Base-by-base conservation (phyloP, 2,329 filamentous ascomycete genomes). In the Colletotrichum musicola region DNA sequence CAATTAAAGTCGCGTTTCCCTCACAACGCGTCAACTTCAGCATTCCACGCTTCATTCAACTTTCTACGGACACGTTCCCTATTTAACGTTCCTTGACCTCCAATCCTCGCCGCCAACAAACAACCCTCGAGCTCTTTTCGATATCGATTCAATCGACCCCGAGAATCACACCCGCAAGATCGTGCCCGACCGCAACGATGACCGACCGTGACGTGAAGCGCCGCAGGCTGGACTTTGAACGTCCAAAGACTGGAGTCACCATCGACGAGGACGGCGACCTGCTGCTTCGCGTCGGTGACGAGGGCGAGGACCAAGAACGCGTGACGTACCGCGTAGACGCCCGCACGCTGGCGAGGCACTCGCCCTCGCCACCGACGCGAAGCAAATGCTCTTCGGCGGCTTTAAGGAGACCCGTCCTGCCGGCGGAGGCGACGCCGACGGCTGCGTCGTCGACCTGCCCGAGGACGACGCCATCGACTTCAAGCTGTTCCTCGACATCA, bases 351-450 rank as follows among this genome's bases (percentile, higher is more conserved):
- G 71, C 72, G 1, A 71, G 76, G 1, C 71, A 71, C 5, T 77
- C 75, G 2, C 70, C 72, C 0, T n/a, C n/a, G n/a, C n/a, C n/a
- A n/a, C n/a, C n/a, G n/a, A n/a, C n/a, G n/a, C n/a, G n/a, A 75
- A 73, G 20, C 60, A 63, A 1, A 76, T 78, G 76, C 71, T 78
- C 0, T 74, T 71, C 49, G 73, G 74, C 6, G 57, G 68, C 4
- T 77, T 77, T 30, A 51, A 60, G 10, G 74, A 77, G 54, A 70
- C 73, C 40, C 71, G 65, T 27, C 64, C 62, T 2, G 16, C 35
- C 1, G 54, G 54, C 6, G 68, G 46, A 1, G 20, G 5, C 12
- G 35, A 59, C 13, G 66, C 35, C 1, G 20, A 14, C 6, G 22
- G 59, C 16, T 64, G 62, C 55, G 9, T 22, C 9, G 16, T 65